Conservation (phyloP, 2,329 filamentous ascomycete species). For the Davidsoniella australis region DNA sequence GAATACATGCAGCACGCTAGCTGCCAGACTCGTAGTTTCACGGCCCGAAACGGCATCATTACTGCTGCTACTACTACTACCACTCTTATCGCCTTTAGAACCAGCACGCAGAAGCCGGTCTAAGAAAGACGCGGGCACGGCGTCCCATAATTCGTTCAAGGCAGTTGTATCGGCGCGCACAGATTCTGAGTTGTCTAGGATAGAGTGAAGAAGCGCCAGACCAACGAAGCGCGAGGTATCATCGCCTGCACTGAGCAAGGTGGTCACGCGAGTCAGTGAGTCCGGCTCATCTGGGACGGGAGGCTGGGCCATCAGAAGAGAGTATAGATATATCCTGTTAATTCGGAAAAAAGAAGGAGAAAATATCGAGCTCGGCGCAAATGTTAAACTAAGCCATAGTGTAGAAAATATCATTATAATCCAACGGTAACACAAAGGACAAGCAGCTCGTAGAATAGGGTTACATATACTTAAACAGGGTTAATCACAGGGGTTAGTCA, state of each 20-base stretch:
- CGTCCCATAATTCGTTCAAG: slow-evolving; percentile 38
- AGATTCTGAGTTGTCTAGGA: slow-evolving; percentile 42
- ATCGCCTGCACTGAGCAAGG: slow-evolving; percentile 40
- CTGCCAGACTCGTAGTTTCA: slow-evolving; percentile 47
- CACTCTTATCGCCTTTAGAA: slow-evolving; percentile 18
- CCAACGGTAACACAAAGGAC: not conserved
- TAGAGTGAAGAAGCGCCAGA: slow-evolving; percentile 46
- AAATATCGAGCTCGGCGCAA: too few species aligned
- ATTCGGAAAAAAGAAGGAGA: too few species aligned
- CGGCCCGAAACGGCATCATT: not conserved
- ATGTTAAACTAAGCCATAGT: too few species aligned
- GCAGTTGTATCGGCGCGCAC: slow-evolving; percentile 29
- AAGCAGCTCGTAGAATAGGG: too few species aligned
- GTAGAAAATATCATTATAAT: too few species aligned
- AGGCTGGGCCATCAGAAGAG: not conserved
- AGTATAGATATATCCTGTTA: too few species aligned
- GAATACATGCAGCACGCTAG: slow-evolving; percentile 47
- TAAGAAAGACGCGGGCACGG: slow-evolving; percentile 44
- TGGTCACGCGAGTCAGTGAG: slow-evolving; percentile 29
- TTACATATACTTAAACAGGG: too few species aligned
- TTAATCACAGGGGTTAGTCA: too few species aligned
- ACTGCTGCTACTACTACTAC: too few species aligned
- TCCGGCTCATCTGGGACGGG: not conserved
- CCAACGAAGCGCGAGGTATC: slow-evolving; percentile 55
- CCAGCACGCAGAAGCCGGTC: slow-evolving; percentile 44